Evolutionary conservation across 768 basidiomycete genomes (phyloP).

Genomic region (Suillus brevipes): DNA sequence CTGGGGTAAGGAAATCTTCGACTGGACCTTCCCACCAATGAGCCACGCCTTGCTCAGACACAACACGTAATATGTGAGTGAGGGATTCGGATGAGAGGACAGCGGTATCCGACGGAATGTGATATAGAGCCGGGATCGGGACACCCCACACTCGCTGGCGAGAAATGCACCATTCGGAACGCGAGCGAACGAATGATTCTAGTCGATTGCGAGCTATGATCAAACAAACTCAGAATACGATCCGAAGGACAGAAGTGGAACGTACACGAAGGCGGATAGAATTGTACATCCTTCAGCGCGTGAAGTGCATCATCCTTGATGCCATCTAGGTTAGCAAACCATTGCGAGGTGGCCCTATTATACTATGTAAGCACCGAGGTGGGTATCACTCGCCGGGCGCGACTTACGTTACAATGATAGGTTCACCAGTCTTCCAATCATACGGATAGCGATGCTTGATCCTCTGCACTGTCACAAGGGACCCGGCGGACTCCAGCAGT

Average conservation of each 20-base stretch:
- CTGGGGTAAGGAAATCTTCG: constrained; percentile 75
- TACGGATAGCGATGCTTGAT: constrained; percentile 91
- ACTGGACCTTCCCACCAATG: constrained; percentile 93
- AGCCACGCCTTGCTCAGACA: constrained; percentile 70
- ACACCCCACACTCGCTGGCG: constrained; percentile 98
- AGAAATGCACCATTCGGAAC: constrained; percentile 99
- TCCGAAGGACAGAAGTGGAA: constrained; percentile 5
- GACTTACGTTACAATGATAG: constrained; percentile 84
- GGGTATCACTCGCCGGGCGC: not conserved
- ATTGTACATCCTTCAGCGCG: constrained; percentile 68
- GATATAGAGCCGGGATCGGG: constrained; percentile 87
- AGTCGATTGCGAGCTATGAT: constrained; percentile 80
- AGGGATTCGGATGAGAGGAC: constrained; percentile 66
- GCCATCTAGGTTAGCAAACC: constrained; percentile 90
- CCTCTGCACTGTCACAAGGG: constrained; percentile 63
- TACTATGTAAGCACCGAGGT: not conserved
- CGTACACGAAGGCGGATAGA: constrained; percentile 77
- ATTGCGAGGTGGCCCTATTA: constrained; percentile 86
- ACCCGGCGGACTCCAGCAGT: constrained; percentile 52
- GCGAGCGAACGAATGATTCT: constrained; percentile 78
- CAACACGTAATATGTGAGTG: constrained; percentile 71
- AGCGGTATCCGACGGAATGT: constrained; percentile 58
- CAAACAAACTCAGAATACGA: not conserved
- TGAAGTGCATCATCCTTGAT: constrained; percentile 77
- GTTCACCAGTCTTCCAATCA: constrained; percentile 94